phyloP scores from a whole-genome alignment of 1,139 yeast genomes.

The Blastobotrys persicus region DNA sequence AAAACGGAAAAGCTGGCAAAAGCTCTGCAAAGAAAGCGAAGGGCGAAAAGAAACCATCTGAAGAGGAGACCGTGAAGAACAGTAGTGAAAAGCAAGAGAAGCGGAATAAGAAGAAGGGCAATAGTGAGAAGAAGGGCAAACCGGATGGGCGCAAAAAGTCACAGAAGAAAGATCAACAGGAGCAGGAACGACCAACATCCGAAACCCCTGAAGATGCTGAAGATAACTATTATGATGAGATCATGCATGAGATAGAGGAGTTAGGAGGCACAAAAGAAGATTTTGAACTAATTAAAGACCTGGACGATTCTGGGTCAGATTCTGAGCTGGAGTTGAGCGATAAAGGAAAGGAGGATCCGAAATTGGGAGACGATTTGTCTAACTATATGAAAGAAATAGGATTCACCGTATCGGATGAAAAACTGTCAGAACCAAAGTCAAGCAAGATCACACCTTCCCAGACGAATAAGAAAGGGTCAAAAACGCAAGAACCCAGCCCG shows the following conservation, averaged over 20 bases:
- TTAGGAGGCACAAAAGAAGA: slow-evolving; percentile 73
- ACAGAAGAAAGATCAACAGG: slow-evolving; percentile 3
- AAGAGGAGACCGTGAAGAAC: slow-evolving; percentile 10
- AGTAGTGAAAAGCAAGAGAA: slow-evolving; percentile 19
- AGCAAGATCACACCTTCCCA: too few relatives aligned
- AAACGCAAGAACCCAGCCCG: background rate
- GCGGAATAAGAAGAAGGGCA: slow-evolving; percentile 19
- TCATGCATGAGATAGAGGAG: slow-evolving; percentile 34
- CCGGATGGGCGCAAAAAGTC: slow-evolving; percentile 11
- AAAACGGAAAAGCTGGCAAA: slow-evolving; percentile 28
- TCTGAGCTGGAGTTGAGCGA: slow-evolving; percentile 44
- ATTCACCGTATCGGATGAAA: slow-evolving; percentile 42
- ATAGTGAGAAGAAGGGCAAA: slow-evolving; percentile 22
- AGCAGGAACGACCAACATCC: background rate
- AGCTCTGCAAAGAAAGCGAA: slow-evolving; percentile 28
- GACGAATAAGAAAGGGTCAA: background rate
- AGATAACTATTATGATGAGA: slow-evolving; percentile 15
- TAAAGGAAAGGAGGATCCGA: slow-evolving; percentile 19
- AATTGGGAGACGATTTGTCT: slow-evolving; percentile 49
- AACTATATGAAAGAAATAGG: slow-evolving; percentile 71
- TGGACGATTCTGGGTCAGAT: slow-evolving; percentile 47
- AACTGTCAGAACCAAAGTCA: slow-evolving; percentile 21
- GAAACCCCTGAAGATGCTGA: slow-evolving; percentile 2
- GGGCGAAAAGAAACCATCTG: slow-evolving; percentile 20
- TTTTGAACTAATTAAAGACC: slow-evolving; percentile 49